phyloP scores from a whole-genome alignment of 345 rosid genomes.

The Microthlaspi erraticum region DNA sequence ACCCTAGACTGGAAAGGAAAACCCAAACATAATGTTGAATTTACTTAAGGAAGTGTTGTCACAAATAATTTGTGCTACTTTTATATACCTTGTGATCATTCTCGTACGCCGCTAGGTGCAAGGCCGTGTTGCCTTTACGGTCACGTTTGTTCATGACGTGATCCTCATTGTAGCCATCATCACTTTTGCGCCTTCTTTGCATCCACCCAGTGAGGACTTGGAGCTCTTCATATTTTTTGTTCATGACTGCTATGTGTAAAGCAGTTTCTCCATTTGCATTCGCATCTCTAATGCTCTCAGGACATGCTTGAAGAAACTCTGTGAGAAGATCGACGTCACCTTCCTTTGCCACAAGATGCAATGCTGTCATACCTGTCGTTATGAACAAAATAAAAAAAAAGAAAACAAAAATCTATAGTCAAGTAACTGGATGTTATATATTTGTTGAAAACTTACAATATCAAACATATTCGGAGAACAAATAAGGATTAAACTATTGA shows the following conservation, averaged over 20 bases:
- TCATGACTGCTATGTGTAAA: conserved; percentile 19
- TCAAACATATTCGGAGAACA: neutral
- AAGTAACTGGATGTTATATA: no score
- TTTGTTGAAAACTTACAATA: no score
- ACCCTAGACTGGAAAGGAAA: no score
- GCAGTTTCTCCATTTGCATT: conserved; percentile 14
- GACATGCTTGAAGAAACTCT: conserved; percentile 21
- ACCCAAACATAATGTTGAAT: no score
- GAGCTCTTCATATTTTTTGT: neutral
- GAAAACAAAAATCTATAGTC: no score
- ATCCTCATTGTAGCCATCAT: neutral
- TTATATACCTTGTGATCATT: conserved; percentile 18
- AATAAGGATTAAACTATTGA: no score
- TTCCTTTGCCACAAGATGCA: conserved; percentile 23
- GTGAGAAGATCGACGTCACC: neutral
- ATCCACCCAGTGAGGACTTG: conserved; percentile 13
- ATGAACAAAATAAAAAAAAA: neutral
- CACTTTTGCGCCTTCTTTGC: neutral
- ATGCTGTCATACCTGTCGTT: conserved; percentile 27
- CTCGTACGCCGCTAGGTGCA: conserved; percentile 25
- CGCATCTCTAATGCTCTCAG: conserved; percentile 20
- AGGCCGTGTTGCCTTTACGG: conserved; percentile 28
- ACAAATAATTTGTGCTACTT: no score
- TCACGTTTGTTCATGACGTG: conserved; percentile 15
- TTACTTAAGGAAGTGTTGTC: no score